Base-by-base conservation (phyloP, 441 rosid genomes). In the Pelargonium hybrid region DNA sequence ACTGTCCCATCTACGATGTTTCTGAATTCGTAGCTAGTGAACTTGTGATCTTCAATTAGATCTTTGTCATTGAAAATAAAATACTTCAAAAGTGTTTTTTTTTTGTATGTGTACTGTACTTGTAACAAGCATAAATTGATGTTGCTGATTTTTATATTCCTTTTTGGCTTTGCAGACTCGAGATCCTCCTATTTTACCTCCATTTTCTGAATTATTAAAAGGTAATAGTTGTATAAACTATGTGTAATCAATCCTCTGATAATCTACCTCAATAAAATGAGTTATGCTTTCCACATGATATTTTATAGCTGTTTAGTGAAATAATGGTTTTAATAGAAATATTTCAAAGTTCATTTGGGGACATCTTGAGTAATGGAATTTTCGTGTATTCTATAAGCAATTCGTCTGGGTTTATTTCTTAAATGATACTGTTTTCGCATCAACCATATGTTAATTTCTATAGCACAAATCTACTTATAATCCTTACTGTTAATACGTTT, bases 171-270 rank as follows among this genome's bases (percentile, higher is more conserved):
- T 69, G 74, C 82, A 86, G 90, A 82, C 79, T 77, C 87, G 79
- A 65, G 59, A 74, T 67, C 90, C 90, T 72, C 85, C 90, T 62
- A 81, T 86, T 69, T 77, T 86, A 68, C 90, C 90, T 78, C 83
- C 85, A 47, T 84, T 86, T 71, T 81, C 85, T 69, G 20, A 65
- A 21, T 74, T 86, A 48, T 73, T 86, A 26, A 69, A 75, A 86
- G 90, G 90, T 86, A 72, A 68, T 61, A 14, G 45, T 25, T 23
- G 0, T 18, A 18, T 54, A 6, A 54, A 54, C 61, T 54, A 54
- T 54, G 61, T 21, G 18, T 18, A 7, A 6, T 7, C 7, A 17
- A 54, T 7, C 25, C 61, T 54, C 7, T 2, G 15, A n/a, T n/a
- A 9, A 2, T 50, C 15, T n/a, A 50, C 7, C 7, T 50, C 39